These are phyloP conservation scores for Diplodia scrobiculata DNA, from an alignment of 2,329 filamentous ascomycete species.

Conservation along the genomic window DNA sequence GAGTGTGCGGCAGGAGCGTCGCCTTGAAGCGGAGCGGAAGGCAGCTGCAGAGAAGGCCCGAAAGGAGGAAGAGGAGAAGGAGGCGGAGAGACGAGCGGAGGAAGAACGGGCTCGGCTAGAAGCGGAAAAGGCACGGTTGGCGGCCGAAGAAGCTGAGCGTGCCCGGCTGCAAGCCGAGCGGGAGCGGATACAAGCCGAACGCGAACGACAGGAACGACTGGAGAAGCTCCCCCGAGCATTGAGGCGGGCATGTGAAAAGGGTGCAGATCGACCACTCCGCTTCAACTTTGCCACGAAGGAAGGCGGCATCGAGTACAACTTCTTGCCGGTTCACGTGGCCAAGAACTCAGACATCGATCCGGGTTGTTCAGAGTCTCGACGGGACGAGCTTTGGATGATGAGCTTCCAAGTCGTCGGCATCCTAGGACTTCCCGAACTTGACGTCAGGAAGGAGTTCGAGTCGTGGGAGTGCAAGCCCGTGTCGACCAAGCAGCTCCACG, in stretches of 20 bases:
- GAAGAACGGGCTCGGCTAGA: constrained; percentile 17
- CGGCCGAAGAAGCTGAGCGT: constrained; percentile 34
- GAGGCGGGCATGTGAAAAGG: constrained; percentile 43
- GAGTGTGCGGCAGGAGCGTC: constrained; percentile 18
- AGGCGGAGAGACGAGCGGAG: constrained; percentile 27
- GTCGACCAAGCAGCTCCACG: constrained; percentile 40
- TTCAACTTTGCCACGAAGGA: constrained; percentile 42
- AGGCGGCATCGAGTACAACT: constrained; percentile 44
- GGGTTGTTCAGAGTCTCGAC: constrained; percentile 29
- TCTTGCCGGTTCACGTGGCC: constrained; percentile 45
- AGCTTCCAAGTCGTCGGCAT: constrained; percentile 47
- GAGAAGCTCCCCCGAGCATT: constrained; percentile 44
- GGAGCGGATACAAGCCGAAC: constrained; percentile 35
- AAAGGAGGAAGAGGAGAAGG: constrained; percentile 37
- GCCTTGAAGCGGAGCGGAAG: constrained; percentile 33
- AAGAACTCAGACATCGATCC: constrained; percentile 37
- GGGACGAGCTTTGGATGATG: constrained; percentile 42
- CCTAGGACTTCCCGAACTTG: constrained; percentile 46
- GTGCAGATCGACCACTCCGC: constrained; percentile 43
- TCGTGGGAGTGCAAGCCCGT: constrained; percentile 43
- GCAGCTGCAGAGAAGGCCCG: constrained; percentile 36
- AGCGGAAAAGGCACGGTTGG: constrained; percentile 24
- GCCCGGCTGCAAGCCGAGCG: constrained; percentile 36
- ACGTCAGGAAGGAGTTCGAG: constrained; percentile 39
- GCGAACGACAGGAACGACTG: constrained; percentile 38